A percentile compares a stretch with the other conserved stretches of the same genome.
phyloP scores from a whole-genome alignment of 257 asterid species.

The Nicotiana noctiflora region DNA sequence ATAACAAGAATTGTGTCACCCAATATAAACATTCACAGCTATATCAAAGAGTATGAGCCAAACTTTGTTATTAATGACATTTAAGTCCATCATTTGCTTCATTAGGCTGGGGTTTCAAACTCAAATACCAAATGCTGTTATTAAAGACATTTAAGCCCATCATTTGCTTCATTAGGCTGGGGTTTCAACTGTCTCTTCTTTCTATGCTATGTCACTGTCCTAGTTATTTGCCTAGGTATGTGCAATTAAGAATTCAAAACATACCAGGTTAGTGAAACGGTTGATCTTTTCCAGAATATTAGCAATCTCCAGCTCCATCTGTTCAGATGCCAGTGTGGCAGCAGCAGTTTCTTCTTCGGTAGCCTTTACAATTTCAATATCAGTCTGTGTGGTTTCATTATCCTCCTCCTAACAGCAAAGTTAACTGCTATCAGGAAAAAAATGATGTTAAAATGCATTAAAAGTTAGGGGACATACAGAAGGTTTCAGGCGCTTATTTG shows the following conservation, averaged over 20 bases:
- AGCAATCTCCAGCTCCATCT: slow-evolving; percentile 61
- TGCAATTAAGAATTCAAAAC: neutral
- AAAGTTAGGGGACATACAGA: slow-evolving; percentile 40
- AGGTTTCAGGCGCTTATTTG: slow-evolving; percentile 47
- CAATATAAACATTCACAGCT: neutral
- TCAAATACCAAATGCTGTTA: neutral
- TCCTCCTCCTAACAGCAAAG: slow-evolving; percentile 27
- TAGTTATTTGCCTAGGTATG: neutral
- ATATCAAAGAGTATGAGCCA: neutral
- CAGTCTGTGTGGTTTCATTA: slow-evolving; percentile 26
- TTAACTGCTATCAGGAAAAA: neutral
- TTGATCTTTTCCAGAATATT: slow-evolving; percentile 73
- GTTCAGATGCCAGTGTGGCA: slow-evolving; percentile 46
- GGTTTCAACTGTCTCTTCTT: neutral
- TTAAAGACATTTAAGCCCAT: neutral
- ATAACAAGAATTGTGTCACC: slow-evolving; percentile 15
- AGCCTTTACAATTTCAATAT: slow-evolving; percentile 27
- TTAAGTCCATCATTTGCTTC: neutral
- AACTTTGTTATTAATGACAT: neutral
- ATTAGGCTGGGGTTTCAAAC: neutral
- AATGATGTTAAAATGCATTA: slow-evolving; percentile 12
- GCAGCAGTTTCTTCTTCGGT: slow-evolving; percentile 50
- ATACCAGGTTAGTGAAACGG: slow-evolving; percentile 69
- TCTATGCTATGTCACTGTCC: neutral
- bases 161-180: neutral